These are phyloP conservation scores for Linnemannia exigua DNA, from an alignment of 192 early-diverging fungal species.

Conservation along the genomic window DNA sequence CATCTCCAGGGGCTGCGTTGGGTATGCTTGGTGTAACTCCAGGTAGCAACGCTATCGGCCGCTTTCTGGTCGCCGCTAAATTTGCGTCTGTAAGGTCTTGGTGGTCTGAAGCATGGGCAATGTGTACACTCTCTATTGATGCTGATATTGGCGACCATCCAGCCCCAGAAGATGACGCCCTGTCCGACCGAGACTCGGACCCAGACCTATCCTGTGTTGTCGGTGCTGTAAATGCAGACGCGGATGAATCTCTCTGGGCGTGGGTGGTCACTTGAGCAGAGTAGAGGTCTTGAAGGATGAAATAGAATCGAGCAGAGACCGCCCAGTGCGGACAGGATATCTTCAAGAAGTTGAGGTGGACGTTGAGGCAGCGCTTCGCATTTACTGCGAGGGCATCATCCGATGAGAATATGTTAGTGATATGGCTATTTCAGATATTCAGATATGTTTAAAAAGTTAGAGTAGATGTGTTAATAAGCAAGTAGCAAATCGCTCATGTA, in stretches of 20 bases:
- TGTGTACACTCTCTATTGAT: background rate
- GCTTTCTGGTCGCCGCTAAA: background rate
- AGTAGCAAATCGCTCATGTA: too few species aligned
- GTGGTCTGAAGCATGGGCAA: background rate
- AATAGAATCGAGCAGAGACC: conserved; percentile 3
- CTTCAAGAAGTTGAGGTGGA: conserved; percentile 4
- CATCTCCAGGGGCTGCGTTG: background rate
- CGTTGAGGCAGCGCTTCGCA: background rate
- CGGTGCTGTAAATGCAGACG: background rate
- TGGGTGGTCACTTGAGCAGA: background rate
- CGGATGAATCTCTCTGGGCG: background rate
- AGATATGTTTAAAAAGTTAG: too few species aligned
- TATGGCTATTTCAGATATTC: background rate
- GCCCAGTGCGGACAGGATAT: background rate
- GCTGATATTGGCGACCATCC: background rate
- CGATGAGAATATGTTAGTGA: background rate
- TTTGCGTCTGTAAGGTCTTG: background rate
- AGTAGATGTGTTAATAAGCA: too few species aligned
- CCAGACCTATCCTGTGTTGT: background rate
- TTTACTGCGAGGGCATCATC: background rate
- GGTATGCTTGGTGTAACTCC: background rate
- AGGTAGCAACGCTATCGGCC: background rate
- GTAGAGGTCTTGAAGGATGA: conserved; percentile 7
- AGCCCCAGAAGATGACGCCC: background rate
- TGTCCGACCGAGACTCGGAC: background rate